A percentile compares a stretch with the other conserved stretches of the same genome.
Evolutionary conservation across 331 rosid species (phyloP).

Genomic region (Quercus phellos): DNA sequence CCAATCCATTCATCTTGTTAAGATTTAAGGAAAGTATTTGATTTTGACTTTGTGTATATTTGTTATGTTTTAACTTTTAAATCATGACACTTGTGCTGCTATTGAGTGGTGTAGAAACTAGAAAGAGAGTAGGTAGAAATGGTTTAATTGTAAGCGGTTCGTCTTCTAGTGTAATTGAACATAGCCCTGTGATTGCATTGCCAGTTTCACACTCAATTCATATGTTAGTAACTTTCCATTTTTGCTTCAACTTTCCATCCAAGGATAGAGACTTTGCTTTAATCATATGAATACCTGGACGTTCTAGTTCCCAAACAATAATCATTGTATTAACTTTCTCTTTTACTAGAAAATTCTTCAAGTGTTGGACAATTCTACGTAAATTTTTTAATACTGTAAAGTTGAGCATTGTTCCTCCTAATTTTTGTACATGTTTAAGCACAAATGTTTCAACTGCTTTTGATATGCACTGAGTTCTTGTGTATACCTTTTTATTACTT

Average conservation of each 20-base stretch:
- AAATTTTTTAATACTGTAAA: not conserved
- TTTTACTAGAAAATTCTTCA: not conserved
- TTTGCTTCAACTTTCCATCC: not conserved
- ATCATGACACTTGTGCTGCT: not conserved
- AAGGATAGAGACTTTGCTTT: not conserved
- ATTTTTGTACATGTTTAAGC: not conserved
- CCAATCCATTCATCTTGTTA: conserved; percentile 1
- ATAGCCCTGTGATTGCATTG: not conserved
- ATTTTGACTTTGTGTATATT: not conserved
- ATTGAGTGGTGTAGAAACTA: not conserved
- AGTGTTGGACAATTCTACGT: not conserved
- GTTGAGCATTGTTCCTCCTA: not conserved
- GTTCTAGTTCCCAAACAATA: not conserved
- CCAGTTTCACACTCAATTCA: not conserved
- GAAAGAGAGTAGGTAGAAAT: not conserved
- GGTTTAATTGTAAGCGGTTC: not conserved
- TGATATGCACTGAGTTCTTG: not conserved
- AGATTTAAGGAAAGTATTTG: not conserved
- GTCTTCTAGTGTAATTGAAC: not conserved
- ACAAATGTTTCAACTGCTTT: not conserved
- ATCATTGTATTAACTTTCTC: not conserved
- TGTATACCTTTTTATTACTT: not conserved
- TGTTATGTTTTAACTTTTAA: not conserved
- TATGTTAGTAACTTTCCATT: not conserved
- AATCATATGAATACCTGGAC: not conserved